Evolutionary conservation across 2,329 filamentous ascomycete genomes (phyloP), one percentile per base, ranked within the genome.

Genomic region (Penicillium expansum): DNA sequence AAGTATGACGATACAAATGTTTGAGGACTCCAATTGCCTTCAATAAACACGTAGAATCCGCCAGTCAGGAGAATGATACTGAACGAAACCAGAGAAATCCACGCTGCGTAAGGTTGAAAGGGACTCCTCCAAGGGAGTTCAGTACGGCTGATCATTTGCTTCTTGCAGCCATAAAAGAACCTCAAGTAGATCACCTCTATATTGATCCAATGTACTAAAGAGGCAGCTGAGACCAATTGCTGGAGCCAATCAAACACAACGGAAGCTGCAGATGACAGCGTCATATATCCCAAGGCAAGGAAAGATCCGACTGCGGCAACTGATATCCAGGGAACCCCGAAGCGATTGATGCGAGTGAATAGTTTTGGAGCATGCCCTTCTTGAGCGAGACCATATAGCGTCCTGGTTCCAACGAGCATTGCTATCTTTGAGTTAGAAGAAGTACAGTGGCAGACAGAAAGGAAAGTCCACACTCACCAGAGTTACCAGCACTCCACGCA

Each of bases 241-340:
- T 87, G 77, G 33, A 89, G 73, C 86, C 86, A 89, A 73, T 79
- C 76, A 71, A 89, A 89, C 13, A 86, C 86, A 3, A 77, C 70
- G 2, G 75, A 76, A 18, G 84, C 85, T 45, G 71, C 74, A 27
- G 75, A 64, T 5, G 82, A 84, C 11, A 87, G 72, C 73, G 87
- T 87, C 61, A 88, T 76, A 74, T 86, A 88, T 13, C 78, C 84
- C 14, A 88, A 78, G 39, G 16, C 86, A 77, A n/a, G 84, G 84
- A 50, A 86, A 76, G 4, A 77, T 66, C 1, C 83, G 2, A 52
- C 49, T 77, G 1, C 80, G 79, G 27, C 78, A 66, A 20, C 61
- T 68, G 22, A 88, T 82, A 0, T 83, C 79, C 42, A 82, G 0
- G 86, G 86, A 2, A 83, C 78, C 11, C 73, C 72, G 51, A 88